A percentile compares a stretch with the other conserved stretches of the same genome.
Evolutionary conservation across 2,329 filamentous ascomycete species (phyloP).

Genomic region (Colletotrichum scovillei): DNA sequence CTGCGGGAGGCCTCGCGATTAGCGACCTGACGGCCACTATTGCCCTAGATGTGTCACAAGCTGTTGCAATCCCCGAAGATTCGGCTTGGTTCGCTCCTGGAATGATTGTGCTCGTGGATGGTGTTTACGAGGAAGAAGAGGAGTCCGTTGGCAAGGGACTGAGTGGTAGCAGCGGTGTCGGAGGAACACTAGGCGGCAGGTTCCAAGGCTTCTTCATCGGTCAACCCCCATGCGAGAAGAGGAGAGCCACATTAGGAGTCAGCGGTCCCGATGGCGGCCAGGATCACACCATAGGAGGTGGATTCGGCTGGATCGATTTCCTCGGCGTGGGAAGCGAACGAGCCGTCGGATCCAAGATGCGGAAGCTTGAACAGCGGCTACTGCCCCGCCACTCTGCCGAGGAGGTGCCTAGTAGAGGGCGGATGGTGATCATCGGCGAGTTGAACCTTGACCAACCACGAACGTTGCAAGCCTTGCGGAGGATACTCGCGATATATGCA

Average conservation of each 20-base stretch:
- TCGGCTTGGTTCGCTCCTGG: slow-evolving; percentile 94
- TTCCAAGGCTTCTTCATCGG: slow-evolving; percentile 93
- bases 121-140: slow-evolving; percentile 95
- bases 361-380: slow-evolving; percentile 78
- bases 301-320: slow-evolving; percentile 98
- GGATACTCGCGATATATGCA: slow-evolving; percentile 81
- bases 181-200: slow-evolving; percentile 89
- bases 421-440: slow-evolving; percentile 84
- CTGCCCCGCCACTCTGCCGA: slow-evolving; percentile 56
- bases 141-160: slow-evolving; percentile 75
- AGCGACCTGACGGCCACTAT: slow-evolving; percentile 92
- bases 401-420: slow-evolving; percentile 54
- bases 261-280: slow-evolving; percentile 67
- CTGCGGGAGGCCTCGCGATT: slow-evolving; percentile 84
- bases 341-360: slow-evolving; percentile 85
- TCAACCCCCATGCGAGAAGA: slow-evolving; percentile 89
- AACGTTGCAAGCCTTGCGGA: slow-evolving; percentile 83
- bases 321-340: slow-evolving; percentile 91
- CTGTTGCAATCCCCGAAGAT: slow-evolving; percentile 83
- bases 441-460: slow-evolving; percentile 86
- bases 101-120: slow-evolving; percentile 95
- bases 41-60: slow-evolving; percentile 82
- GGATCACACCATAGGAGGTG: slow-evolving; percentile 76
- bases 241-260: slow-evolving; percentile 82
- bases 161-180: slow-evolving; percentile 83